Evolutionary conservation across 1,139 yeast genomes (phyloP).

Genomic region (Protomyces lactucae-debilis): DNA sequence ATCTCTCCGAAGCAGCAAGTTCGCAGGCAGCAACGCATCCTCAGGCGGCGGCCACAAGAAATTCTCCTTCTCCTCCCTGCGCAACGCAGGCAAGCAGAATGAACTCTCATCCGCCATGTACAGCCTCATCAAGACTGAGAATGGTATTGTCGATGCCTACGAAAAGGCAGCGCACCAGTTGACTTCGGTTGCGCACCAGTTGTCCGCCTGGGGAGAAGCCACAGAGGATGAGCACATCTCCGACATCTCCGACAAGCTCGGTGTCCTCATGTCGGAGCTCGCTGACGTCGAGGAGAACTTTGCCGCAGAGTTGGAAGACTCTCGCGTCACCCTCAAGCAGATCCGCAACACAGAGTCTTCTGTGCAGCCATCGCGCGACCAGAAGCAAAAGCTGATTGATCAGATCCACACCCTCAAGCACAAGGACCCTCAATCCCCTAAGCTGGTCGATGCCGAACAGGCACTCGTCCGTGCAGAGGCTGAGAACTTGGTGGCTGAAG

Average conservation of each 20-base stretch:
- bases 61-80: conserved; percentile 22
- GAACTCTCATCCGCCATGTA: conserved; percentile 24
- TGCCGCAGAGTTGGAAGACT: conserved; percentile 80
- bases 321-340: conserved; percentile 73
- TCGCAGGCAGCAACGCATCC: conserved; percentile 11
- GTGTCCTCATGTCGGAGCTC: conserved; percentile 72
- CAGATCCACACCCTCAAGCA: conserved; percentile 77
- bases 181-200: conserved; percentile 76
- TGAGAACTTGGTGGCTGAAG: conserved; percentile 84
- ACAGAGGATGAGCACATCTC: conserved; percentile 73
- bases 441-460: conserved; percentile 75
- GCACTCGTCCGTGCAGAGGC: conserved; percentile 89
- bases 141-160: conserved; percentile 71
- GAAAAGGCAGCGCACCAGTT: conserved; percentile 75
- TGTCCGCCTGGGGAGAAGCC: conserved; percentile 75
- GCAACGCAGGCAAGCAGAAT: conserved; percentile 15
- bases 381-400: conserved; percentile 79
- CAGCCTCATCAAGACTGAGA: conserved; percentile 70
- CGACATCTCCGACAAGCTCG: conserved; percentile 80
- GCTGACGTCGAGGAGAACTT: conserved; percentile 86
- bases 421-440: conserved; percentile 80
- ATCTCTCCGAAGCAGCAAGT: conserved; percentile 21
- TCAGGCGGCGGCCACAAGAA: conserved; percentile 12
- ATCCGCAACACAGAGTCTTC: conserved; percentile 81
- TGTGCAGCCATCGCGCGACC: conserved; percentile 81